Conservation (phyloP, 352 stramenopile genomes). For the Phytopythium delawarense region DNA sequence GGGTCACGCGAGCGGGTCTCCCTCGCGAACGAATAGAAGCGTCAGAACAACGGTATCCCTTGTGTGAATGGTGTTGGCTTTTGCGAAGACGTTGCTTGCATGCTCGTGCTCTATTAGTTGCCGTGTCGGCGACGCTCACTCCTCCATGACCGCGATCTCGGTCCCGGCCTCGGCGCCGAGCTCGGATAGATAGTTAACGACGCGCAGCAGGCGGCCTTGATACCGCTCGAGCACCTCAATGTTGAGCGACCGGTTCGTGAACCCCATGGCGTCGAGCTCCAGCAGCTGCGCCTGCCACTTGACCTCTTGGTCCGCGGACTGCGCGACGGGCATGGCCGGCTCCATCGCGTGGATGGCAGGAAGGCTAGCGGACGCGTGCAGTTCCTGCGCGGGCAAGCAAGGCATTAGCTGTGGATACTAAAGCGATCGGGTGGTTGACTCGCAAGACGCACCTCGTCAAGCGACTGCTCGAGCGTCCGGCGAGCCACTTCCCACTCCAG, state of each 20-base stretch:
- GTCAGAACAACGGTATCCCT: no score
- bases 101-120: constrained; percentile 7
- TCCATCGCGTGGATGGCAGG: constrained; percentile 73
- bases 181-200: constrained; percentile 82
- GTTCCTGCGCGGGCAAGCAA: constrained; percentile 12
- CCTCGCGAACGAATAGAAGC: no score
- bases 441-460: constrained; percentile 38
- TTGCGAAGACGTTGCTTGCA: not conserved
- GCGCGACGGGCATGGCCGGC: constrained; percentile 46
- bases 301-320: constrained; percentile 37
- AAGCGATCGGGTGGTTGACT: not conserved
- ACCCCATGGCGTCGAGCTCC: constrained; percentile 70
- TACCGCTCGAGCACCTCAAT: constrained; percentile 75
- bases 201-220: constrained; percentile 72
- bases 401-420: not conserved
- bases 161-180: constrained; percentile 19
- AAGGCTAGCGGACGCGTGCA: constrained; percentile 25
- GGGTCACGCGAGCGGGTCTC: no score
- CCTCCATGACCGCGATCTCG: constrained; percentile 33
- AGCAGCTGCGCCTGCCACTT: constrained; percentile 66
- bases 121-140: constrained; percentile 16
- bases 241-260: constrained; percentile 59
- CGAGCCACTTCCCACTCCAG: constrained; percentile 41
- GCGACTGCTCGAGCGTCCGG: constrained; percentile 32
- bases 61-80: constrained; percentile 4